A percentile compares a stretch with the other conserved stretches of the same genome.
These are phyloP conservation scores for Phaeosphaeriaceae sp. DNA, from an alignment of 2,329 filamentous ascomycete genomes.

Conservation along the genomic window DNA sequence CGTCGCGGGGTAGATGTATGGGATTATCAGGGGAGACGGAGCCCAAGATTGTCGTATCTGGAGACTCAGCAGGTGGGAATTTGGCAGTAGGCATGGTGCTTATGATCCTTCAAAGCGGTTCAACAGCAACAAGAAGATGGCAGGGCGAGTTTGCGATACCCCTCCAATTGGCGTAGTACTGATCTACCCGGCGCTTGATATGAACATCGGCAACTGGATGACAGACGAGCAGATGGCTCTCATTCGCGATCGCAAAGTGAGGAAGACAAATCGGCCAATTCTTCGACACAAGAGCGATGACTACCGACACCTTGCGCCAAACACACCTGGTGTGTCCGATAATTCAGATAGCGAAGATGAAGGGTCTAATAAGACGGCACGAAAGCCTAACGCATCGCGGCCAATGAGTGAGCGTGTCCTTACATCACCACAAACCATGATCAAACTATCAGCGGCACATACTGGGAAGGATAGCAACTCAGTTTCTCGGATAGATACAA, in stretches of 20 bases:
- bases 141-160: conserved; percentile 64
- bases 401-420: conserved; percentile 34
- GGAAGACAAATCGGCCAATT: conserved; percentile 79
- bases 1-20: conserved; percentile 74
- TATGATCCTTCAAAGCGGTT: conserved; percentile 83
- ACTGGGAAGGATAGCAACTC: conserved; percentile 37
- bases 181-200: conserved; percentile 88
- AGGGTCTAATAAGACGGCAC: conserved; percentile 11
- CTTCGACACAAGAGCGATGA: conserved; percentile 86
- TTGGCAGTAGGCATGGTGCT: conserved; percentile 80
- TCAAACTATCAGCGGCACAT: conserved; percentile 49
- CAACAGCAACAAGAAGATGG: conserved; percentile 62
- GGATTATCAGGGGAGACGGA: conserved; percentile 71
- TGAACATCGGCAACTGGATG: conserved; percentile 99
- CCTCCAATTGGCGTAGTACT: conserved; percentile 84
- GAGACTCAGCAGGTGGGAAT: conserved; percentile 84
- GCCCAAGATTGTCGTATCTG: conserved; percentile 75
- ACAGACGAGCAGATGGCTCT: conserved; percentile 96
- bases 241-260: conserved; percentile 80
- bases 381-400: conserved; percentile 12
- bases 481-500: conserved; percentile 26
- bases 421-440: conserved; percentile 43
- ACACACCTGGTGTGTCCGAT: conserved; percentile 81
- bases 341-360: conserved; percentile 65
- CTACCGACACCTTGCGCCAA: conserved; percentile 79